phyloP scores from a whole-genome alignment of 768 basidiomycete genomes.

The Pisolithus marmoratus region DNA sequence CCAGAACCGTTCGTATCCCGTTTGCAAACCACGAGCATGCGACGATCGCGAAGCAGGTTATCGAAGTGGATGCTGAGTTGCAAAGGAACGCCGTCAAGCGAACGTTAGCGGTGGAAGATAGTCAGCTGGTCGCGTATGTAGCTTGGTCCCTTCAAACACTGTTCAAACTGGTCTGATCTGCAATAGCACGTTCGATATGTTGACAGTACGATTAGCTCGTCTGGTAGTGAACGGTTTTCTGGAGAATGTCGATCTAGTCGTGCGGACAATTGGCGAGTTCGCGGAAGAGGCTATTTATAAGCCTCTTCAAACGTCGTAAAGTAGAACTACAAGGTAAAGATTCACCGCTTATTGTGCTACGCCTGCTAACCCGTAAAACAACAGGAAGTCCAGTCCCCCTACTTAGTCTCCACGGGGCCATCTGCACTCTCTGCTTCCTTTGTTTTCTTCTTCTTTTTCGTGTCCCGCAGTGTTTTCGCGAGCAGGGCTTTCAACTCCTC shows the following conservation, averaged over 20 bases:
- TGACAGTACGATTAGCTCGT: conserved; percentile 82
- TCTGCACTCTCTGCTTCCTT: conserved; percentile 50
- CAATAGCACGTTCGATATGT: conserved; percentile 61
- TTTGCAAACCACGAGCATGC: conserved; percentile 74
- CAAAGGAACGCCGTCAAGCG: conserved; percentile 78
- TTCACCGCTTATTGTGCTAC: conserved; percentile 13
- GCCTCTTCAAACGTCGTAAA: not conserved
- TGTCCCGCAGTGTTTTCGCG: conserved; percentile 75
- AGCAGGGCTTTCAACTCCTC: conserved; percentile 78
- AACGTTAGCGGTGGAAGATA: conserved; percentile 57
- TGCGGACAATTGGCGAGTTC: conserved; percentile 78
- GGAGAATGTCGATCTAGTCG: conserved; percentile 83
- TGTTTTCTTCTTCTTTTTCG: conserved; percentile 86
- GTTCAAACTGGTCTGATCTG: not conserved
- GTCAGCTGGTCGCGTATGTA: conserved; percentile 72
- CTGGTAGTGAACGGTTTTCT: conserved; percentile 82
- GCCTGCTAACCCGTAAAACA: conserved; percentile 10
- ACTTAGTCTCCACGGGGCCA: conserved; percentile 24
- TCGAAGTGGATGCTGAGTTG: conserved; percentile 83
- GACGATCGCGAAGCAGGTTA: conserved; percentile 70
- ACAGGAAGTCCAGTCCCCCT: conserved; percentile 10
- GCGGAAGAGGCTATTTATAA: conserved; percentile 52
- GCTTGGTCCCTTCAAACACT: not conserved
- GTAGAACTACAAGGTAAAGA: conserved; percentile 6
- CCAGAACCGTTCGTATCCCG: conserved; percentile 68